These are phyloP conservation scores for Saccharomycopsis olivae DNA, from an alignment of 805 yeast species.

Conservation along the genomic window DNA sequence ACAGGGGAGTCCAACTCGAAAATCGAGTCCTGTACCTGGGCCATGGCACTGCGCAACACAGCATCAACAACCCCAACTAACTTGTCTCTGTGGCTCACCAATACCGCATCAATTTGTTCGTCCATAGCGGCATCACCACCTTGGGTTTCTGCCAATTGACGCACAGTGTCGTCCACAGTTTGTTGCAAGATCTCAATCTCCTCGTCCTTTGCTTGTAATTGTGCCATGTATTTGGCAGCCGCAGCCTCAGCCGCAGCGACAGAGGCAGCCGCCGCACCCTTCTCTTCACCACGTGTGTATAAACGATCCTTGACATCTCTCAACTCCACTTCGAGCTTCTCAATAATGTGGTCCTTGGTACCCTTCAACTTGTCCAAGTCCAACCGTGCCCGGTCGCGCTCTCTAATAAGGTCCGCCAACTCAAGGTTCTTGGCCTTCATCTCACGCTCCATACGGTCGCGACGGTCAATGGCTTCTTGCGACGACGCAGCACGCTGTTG, in stretches of 20 bases:
- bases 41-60: slow-evolving; percentile 55
- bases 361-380: slow-evolving; percentile 67
- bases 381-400: slow-evolving; percentile 78
- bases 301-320: slow-evolving; percentile 49
- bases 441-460: slow-evolving; percentile 75
- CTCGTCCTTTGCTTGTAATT: slow-evolving; percentile 56
- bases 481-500: slow-evolving; percentile 85
- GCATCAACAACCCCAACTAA: slow-evolving; percentile 56
- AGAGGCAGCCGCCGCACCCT: slow-evolving; percentile 25
- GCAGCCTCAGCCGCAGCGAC: slow-evolving; percentile 29
- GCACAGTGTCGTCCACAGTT: slow-evolving; percentile 62
- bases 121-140: slow-evolving; percentile 38
- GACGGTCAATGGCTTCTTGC: slow-evolving; percentile 77
- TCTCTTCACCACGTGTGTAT: slow-evolving; percentile 42
- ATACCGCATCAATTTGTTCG: slow-evolving; percentile 46
- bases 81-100: slow-evolving; percentile 37
- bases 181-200: slow-evolving; percentile 74
- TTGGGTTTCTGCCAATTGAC: slow-evolving; percentile 40
- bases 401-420: slow-evolving; percentile 79
- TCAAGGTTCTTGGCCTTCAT: slow-evolving; percentile 78
- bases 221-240: no score
- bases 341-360: slow-evolving; percentile 53
- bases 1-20: slow-evolving; percentile 67
- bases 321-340: slow-evolving; percentile 51
- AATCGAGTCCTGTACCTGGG: slow-evolving; percentile 60